phyloP scores from a whole-genome alignment of 2,329 filamentous ascomycete genomes.

The Cercospora janseana region DNA sequence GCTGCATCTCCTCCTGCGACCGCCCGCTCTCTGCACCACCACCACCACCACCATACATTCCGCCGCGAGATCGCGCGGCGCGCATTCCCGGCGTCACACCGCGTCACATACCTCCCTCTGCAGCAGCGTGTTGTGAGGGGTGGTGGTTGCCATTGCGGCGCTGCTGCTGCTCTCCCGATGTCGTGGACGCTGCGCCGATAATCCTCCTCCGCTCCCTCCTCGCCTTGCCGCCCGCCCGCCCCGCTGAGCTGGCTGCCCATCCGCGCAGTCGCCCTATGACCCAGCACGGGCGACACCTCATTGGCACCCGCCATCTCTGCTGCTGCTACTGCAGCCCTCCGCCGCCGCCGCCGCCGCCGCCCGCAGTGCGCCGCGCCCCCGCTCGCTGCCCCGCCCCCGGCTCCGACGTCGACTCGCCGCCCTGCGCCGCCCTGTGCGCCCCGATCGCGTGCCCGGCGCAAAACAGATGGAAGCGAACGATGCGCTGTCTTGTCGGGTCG shows the following conservation, averaged over 20 bases:
- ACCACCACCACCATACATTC: too few species aligned
- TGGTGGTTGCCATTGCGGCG: slow-evolving; percentile 17
- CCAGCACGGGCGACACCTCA: neutral
- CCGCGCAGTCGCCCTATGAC: slow-evolving; percentile 5
- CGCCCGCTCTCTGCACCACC: too few species aligned
- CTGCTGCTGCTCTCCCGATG: too few species aligned
- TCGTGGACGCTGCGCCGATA: too few species aligned
- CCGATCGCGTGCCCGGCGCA: slow-evolving; percentile 15
- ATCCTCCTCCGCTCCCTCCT: slow-evolving; percentile 12
- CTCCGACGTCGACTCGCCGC: neutral
- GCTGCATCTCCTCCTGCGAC: too few species aligned
- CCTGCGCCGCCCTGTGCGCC: neutral
- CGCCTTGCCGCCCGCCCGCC: neutral
- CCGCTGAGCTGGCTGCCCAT: neutral
- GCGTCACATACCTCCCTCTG: too few species aligned
- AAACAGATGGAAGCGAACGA: slow-evolving; percentile 34
- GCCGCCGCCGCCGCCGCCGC: slow-evolving; percentile 2
- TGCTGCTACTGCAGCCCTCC: slow-evolving; percentile 2
- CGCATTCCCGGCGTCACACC: too few species aligned
- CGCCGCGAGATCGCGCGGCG: slow-evolving; percentile 17
- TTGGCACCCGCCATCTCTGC: neutral
- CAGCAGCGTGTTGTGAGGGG: too few species aligned
- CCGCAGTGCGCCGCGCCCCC: too few species aligned
- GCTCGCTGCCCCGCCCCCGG: neutral
- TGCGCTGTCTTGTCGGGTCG: slow-evolving; percentile 32